A percentile compares a stretch with the other conserved stretches of the same genome.
phyloP scores from a whole-genome alignment of 225 moss, liverwort and hornwort species.

The Physcomitrellopsis africana region DNA sequence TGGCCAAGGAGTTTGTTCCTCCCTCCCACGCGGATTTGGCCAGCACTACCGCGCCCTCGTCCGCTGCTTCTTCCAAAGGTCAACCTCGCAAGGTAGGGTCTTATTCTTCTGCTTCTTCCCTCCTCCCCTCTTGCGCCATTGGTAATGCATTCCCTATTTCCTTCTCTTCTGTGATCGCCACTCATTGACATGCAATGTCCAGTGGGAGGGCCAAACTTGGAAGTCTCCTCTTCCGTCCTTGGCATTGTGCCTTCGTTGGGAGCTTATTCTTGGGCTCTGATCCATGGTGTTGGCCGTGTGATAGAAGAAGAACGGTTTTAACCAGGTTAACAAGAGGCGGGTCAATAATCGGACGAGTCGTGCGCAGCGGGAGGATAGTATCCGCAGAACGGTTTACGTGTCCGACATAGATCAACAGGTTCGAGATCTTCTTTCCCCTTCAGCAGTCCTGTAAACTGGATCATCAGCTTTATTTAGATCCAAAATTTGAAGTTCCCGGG shows the following conservation, averaged over 20 bases:
- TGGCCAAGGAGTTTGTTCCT: constrained; percentile 89
- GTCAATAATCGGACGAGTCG: constrained; percentile 87
- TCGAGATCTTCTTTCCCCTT: constrained; percentile 28
- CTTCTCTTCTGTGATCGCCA: not conserved
- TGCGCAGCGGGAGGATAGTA: constrained; percentile 96
- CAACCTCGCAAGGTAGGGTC: constrained; percentile 75
- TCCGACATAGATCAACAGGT: constrained; percentile 99
- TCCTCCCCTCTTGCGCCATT: not conserved
- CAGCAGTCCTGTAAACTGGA: not conserved
- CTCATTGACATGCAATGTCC: constrained; percentile 34
- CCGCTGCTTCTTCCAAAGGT: constrained; percentile 65
- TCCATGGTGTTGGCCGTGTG: constrained; percentile 52
- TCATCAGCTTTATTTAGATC: constrained; percentile 20
- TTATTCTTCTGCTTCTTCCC: no score
- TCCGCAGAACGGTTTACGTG: constrained; percentile 91
- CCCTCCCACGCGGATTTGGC: constrained; percentile 68
- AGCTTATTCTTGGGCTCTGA: constrained; percentile 26
- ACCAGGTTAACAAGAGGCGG: constrained; percentile 73
- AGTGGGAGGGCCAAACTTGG: not conserved
- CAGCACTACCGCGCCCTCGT: constrained; percentile 45
- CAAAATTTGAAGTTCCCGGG: constrained; percentile 3
- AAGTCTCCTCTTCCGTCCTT: not conserved
- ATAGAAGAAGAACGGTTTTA: constrained; percentile 87
- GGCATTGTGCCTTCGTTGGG: constrained; percentile 23
- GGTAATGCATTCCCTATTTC: constrained; percentile 5